Percentiles rank a stretch among this genome's conserved stretches.
Evolutionary conservation across 495 filamentous ascomycete genomes (phyloP).

Genomic region (Cryomyces antarcticus): DNA sequence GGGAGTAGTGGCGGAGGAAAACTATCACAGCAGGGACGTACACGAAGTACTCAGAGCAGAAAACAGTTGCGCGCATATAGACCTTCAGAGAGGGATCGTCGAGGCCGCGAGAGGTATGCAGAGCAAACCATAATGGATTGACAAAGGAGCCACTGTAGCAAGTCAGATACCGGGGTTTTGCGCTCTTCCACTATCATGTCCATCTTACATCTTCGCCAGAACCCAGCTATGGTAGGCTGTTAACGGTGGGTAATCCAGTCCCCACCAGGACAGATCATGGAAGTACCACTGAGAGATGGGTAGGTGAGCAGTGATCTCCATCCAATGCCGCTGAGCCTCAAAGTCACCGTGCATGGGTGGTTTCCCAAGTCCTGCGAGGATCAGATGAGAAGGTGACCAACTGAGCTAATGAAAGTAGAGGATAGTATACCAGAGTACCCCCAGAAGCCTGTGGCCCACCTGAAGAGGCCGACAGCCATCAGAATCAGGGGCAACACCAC

Average conservation of each 20-base stretch:
- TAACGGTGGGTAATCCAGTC: slow-evolving; percentile 89
- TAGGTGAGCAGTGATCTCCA: slow-evolving; percentile 81
- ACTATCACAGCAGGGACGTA: slow-evolving; percentile 73
- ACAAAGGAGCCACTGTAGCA: slow-evolving; percentile 42
- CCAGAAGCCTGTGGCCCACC: slow-evolving; percentile 84
- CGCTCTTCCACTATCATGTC: not conserved
- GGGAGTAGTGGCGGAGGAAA: slow-evolving; percentile 60
- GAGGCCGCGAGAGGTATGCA: slow-evolving; percentile 60
- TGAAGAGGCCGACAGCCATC: slow-evolving; percentile 77
- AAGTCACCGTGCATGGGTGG: slow-evolving; percentile 94
- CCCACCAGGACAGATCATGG: slow-evolving; percentile 93
- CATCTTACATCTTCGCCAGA: slow-evolving; percentile 53
- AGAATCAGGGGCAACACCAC: slow-evolving; percentile 67
- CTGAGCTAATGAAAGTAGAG: not conserved
- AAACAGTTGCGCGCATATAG: slow-evolving; percentile 82
- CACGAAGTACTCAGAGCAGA: slow-evolving; percentile 73
- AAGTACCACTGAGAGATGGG: slow-evolving; percentile 93
- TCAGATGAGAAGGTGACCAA: not conserved
- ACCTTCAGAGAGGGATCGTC: slow-evolving; percentile 68
- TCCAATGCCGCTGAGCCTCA: slow-evolving; percentile 95
- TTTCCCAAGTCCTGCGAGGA: slow-evolving; percentile 40
- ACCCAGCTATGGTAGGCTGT: slow-evolving; percentile 97
- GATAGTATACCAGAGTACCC: slow-evolving; percentile 62
- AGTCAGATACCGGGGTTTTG: slow-evolving; percentile 6
- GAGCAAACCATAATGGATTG: slow-evolving; percentile 72